These are phyloP conservation scores for Eragrostis tef DNA, from an alignment of 202 grass and related monocot species.

Conservation along the genomic window DNA sequence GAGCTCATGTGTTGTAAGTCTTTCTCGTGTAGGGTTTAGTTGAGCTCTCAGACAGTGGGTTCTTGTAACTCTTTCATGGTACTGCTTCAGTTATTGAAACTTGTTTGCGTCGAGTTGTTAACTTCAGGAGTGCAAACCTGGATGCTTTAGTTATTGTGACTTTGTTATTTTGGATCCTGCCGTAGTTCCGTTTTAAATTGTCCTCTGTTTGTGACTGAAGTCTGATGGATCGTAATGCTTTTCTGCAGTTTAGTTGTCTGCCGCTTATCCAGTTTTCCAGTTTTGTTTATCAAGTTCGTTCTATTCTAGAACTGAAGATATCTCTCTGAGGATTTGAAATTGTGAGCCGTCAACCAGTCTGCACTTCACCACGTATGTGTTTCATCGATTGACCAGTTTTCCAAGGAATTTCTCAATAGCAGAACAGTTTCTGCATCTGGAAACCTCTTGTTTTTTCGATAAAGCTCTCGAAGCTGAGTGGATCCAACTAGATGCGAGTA, in stretches of 20 bases:
- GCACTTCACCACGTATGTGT: not conserved
- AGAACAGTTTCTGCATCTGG: not conserved
- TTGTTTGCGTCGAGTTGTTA: slow-evolving; percentile 36
- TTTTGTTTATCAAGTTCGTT: not conserved
- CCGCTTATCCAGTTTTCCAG: not conserved
- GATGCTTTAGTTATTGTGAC: slow-evolving; percentile 29
- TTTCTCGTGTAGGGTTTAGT: slow-evolving; percentile 52
- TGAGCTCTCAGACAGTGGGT: slow-evolving; percentile 31
- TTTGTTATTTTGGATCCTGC: not conserved
- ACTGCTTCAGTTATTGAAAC: slow-evolving; percentile 43
- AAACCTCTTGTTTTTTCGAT: not conserved
- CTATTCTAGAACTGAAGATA: not conserved
- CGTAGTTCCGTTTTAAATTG: not conserved
- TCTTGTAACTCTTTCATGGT: slow-evolving; percentile 51
- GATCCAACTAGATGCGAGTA: slow-evolving; percentile 4
- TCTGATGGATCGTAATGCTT: not conserved
- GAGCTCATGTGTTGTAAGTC: slow-evolving; percentile 29
- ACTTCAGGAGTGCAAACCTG: slow-evolving; percentile 38
- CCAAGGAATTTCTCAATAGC: not conserved
- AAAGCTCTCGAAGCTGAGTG: slow-evolving; percentile 7
- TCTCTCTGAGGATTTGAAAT: not conserved
- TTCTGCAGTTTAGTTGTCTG: not conserved
- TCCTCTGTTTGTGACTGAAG: not conserved
- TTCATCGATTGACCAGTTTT: not conserved
- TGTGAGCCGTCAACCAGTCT: not conserved